Conservation (phyloP, 352 stramenopile species). For the Globisporangium alternatum region DNA sequence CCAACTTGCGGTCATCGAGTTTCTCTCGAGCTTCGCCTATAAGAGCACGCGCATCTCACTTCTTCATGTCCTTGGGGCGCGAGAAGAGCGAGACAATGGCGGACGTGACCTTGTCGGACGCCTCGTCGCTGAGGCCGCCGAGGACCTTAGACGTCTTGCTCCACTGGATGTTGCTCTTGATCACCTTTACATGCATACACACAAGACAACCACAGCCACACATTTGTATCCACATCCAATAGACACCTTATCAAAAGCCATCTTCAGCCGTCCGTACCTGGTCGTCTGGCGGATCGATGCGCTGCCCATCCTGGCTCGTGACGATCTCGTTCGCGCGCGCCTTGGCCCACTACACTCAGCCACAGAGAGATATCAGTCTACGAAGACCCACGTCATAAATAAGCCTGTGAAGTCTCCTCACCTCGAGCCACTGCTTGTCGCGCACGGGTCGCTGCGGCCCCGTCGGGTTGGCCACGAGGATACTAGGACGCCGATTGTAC, state of each 20-base stretch:
- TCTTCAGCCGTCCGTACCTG: slow-evolving; percentile 19
- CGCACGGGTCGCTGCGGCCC: slow-evolving; percentile 22
- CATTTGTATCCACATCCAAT: background rate
- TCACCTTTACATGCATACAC: slow-evolving; percentile 13
- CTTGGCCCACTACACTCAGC: slow-evolving; percentile 41
- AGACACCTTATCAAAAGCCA: background rate
- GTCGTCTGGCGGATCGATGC: slow-evolving; percentile 22
- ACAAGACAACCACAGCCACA: background rate
- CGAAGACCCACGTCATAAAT: background rate
- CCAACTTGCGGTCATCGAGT: background rate
- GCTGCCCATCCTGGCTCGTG: slow-evolving; percentile 17
- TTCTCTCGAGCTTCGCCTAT: background rate
- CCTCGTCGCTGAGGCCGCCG: slow-evolving; percentile 40
- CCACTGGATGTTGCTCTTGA: slow-evolving; percentile 58
- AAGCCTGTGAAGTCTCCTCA: slow-evolving; percentile 5
- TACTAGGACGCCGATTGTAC: slow-evolving; percentile 12
- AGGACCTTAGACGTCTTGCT: slow-evolving; percentile 56
- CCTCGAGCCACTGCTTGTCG: slow-evolving; percentile 36
- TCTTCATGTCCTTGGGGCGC: slow-evolving; percentile 13
- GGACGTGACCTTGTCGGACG: slow-evolving; percentile 45
- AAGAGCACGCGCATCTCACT: background rate
- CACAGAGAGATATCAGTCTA: background rate
- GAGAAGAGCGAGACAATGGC: slow-evolving; percentile 58
- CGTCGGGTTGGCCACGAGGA: slow-evolving; percentile 12
- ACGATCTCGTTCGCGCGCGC: slow-evolving; percentile 37